Base-by-base conservation (phyloP, 75 land plant genomes). In the Selaginella moellendorffii region DNA sequence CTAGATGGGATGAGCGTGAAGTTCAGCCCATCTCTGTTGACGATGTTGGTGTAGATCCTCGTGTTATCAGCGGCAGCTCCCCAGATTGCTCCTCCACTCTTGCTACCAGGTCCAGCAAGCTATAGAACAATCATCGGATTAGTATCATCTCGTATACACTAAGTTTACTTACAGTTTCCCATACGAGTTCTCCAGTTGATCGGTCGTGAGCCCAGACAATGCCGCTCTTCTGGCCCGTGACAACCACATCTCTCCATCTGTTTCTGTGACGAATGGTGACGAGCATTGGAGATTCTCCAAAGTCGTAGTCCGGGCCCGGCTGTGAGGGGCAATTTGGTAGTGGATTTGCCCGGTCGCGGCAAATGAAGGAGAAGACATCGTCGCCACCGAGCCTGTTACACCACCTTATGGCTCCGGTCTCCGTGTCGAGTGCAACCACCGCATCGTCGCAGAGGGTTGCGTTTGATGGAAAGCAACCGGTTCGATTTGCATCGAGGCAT, bases 231-330 rank as follows among this genome's bases (percentile, higher is more conserved):
- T 76, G 76, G 0, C 67, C 74, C 1, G 77, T 75, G 9, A 78
- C 70, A 1, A 62, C 69, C 18, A 82, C 42, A 27, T 73, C 76
- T 5, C 5, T 5, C 14, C 14, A 5, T 5, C 46, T 14, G 14
- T 14, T 5, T 5, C 46, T 14, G 46, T 36, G 5, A 5, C 24
- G 53, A 54, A 75, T 59, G 24, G 29, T 59, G 0, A 79, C 68
- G 61, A 82, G 54, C 79, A 82, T 74, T 2, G 85, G 81, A 9
- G 77, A 77, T 70, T 82, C 79, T 0, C 85, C 81, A 62, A 82
- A 82, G 26, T 82, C 81, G 9, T 77, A 77, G 59, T 78, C 78
- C n/a, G 0, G 72, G 51, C 66, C 79, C 18, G 75, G 72, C 9
- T 63, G 64, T 9, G 64, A 18, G 0, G 83, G 83, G 53, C 80